A percentile compares a stretch with the other conserved stretches of the same genome.
Conservation (phyloP, 148 eudicot species). For the Fagopyrum homotropicum region DNA sequence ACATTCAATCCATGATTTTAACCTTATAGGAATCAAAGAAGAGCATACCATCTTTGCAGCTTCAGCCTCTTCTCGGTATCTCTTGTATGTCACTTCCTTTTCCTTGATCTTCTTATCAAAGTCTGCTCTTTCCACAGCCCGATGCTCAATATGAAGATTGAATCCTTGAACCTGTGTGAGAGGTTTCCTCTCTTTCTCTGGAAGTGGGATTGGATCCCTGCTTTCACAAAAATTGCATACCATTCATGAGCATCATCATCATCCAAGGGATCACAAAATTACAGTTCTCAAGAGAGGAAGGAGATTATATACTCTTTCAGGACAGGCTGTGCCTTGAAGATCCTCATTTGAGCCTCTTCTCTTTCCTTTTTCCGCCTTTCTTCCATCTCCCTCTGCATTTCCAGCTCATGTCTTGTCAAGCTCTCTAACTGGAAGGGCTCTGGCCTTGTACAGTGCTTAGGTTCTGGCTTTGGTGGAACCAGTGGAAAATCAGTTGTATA, state of each 20-base stretch:
- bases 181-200: constrained; percentile 78
- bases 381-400: constrained; percentile 79
- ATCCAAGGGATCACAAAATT: not conserved
- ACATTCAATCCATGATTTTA: not conserved
- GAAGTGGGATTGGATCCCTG: constrained; percentile 88
- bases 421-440: constrained; percentile 88
- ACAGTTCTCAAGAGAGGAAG: not conserved
- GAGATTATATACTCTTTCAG: constrained; percentile 53
- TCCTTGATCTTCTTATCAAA: constrained; percentile 87
- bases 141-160: constrained; percentile 60
- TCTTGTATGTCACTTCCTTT: constrained; percentile 73
- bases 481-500: constrained; percentile 90
- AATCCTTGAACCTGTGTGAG: constrained; percentile 81
- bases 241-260: not conserved
- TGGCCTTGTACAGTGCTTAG: constrained; percentile 73
- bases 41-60: constrained; percentile 62
- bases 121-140: constrained; percentile 87
- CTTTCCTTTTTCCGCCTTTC: constrained; percentile 59
- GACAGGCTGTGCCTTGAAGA: constrained; percentile 83
- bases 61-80: constrained; percentile 91
- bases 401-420: constrained; percentile 79
- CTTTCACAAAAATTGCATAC: not conserved
- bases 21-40: not conserved
- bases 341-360: constrained; percentile 78
- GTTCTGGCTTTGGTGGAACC: constrained; percentile 93